These are phyloP conservation scores for Ophiostoma ips DNA, from an alignment of 2,329 filamentous ascomycete genomes.

Conservation along the genomic window DNA sequence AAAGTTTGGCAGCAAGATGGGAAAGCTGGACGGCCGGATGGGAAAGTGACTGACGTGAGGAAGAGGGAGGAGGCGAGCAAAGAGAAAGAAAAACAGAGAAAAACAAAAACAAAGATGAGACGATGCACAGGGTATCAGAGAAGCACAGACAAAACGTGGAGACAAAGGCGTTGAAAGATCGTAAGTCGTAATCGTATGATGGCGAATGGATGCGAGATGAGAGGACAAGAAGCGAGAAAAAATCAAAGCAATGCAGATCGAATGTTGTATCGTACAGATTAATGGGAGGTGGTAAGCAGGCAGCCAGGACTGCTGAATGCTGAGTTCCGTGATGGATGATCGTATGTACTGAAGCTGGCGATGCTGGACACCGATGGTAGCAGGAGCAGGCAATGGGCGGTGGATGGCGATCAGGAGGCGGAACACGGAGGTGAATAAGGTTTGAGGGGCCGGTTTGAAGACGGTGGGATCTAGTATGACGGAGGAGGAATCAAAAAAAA, in stretches of 20 bases:
- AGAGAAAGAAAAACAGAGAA: background rate
- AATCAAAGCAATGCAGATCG: background rate
- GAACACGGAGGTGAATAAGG: slow-evolving; percentile 15
- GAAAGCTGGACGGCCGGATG: too few species aligned
- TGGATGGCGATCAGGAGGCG: slow-evolving; percentile 18
- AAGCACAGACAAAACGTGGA: background rate
- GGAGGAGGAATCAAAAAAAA: background rate
- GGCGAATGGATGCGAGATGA: too few species aligned
- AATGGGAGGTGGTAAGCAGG: too few species aligned
- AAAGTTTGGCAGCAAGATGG: slow-evolving; percentile 1
- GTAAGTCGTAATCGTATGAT: too few species aligned
- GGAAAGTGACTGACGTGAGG: background rate
- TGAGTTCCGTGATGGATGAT: too few species aligned
- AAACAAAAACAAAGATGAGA: background rate
- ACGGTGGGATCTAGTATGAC: background rate
- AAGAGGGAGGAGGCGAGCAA: background rate
- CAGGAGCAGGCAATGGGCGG: too few species aligned
- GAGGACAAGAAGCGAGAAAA: background rate
- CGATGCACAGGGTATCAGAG: background rate
- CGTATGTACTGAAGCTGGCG: too few species aligned
- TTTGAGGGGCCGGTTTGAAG: background rate
- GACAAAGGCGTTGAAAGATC: background rate
- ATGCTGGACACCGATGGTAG: too few species aligned
- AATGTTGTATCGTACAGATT: too few species aligned
- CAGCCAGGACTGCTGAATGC: too few species aligned